A percentile compares a stretch with the other conserved stretches of the same genome.
Conservation (phyloP, 1,284 basidiomycete genomes). For the Boletellus deceptivus region DNA sequence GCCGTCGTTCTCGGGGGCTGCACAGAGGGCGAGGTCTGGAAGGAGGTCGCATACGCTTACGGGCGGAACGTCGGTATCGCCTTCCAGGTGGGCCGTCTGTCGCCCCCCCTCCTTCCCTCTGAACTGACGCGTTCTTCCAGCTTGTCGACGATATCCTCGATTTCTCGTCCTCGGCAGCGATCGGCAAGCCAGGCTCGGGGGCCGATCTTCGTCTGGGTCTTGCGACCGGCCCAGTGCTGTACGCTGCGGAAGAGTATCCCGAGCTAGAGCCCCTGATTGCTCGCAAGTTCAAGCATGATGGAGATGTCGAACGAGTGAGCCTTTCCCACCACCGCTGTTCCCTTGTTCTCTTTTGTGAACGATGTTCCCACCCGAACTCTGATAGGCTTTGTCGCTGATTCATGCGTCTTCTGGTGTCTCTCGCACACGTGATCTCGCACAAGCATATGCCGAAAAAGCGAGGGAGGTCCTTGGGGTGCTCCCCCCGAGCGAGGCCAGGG, state of each 20-base stretch:
- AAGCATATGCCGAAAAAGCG: slow-evolving; percentile 77
- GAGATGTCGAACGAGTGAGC: slow-evolving; percentile 82
- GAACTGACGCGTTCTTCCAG: slow-evolving; percentile 41
- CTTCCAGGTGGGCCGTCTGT: slow-evolving; percentile 73
- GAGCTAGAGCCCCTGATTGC: slow-evolving; percentile 81
- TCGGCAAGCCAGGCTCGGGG: slow-evolving; percentile 81
- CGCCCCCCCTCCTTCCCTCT: too few species aligned
- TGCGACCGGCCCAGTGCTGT: slow-evolving; percentile 92
- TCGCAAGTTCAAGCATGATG: slow-evolving; percentile 78
- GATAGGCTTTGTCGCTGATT: slow-evolving; percentile 74
- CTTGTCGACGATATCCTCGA: slow-evolving; percentile 93
- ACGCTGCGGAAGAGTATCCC: slow-evolving; percentile 89
- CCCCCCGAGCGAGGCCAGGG: slow-evolving; percentile 80
- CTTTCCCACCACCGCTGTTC: not conserved
- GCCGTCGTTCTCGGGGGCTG: slow-evolving; percentile 90
- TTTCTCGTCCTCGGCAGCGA: slow-evolving; percentile 64
- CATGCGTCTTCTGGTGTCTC: slow-evolving; percentile 74
- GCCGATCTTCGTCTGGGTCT: slow-evolving; percentile 87
- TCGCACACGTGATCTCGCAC: slow-evolving; percentile 78
- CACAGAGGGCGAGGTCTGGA: slow-evolving; percentile 77
- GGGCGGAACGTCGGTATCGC: slow-evolving; percentile 90
- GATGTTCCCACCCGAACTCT: not conserved
- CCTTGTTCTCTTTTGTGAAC: not conserved
- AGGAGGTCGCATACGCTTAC: slow-evolving; percentile 93
- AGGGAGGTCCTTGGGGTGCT: slow-evolving; percentile 68